Evolutionary conservation across 1,139 yeast species (phyloP).

Genomic region (Kurtzmaniella natalensis): DNA sequence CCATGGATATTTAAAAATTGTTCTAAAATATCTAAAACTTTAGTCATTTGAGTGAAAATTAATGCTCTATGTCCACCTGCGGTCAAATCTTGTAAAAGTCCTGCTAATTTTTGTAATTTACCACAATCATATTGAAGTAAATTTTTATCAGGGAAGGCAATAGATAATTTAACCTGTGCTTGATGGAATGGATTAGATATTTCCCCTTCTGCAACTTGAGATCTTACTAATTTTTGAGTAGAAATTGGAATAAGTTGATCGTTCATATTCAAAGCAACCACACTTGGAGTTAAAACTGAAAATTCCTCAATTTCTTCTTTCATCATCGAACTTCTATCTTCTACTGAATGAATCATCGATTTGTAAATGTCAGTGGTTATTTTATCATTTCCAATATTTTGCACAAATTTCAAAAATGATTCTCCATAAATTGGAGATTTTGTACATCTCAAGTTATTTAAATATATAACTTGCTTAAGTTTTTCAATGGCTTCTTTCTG

Average conservation of each 20-base stretch:
- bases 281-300: conserved; percentile 86
- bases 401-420: conserved; percentile 21
- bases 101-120: conserved; percentile 80
- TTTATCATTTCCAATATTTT: conserved; percentile 15
- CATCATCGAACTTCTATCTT: conserved; percentile 41
- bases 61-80: conserved; percentile 89
- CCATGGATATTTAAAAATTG: conserved; percentile 94
- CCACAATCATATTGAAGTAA: conserved; percentile 95
- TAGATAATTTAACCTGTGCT: conserved; percentile 80
- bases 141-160: conserved; percentile 95
- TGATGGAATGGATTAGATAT: conserved; percentile 71
- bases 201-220: conserved; percentile 29
- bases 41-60: conserved; percentile 97
- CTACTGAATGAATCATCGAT: conserved; percentile 35
- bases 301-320: conserved; percentile 61
- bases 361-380: conserved; percentile 14
- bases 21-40: conserved; percentile 88
- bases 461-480: conserved; percentile 54
- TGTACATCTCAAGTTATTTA: conserved; percentile 61
- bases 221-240: conserved; percentile 26
- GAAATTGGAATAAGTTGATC: conserved; percentile 47
- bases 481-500: conserved; percentile 48
- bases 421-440: conserved; percentile 56
- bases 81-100: conserved; percentile 68
- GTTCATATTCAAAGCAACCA: conserved; percentile 72